Base-by-base conservation (phyloP, 345 rosid genomes). In the Toxicodendron radicans region DNA sequence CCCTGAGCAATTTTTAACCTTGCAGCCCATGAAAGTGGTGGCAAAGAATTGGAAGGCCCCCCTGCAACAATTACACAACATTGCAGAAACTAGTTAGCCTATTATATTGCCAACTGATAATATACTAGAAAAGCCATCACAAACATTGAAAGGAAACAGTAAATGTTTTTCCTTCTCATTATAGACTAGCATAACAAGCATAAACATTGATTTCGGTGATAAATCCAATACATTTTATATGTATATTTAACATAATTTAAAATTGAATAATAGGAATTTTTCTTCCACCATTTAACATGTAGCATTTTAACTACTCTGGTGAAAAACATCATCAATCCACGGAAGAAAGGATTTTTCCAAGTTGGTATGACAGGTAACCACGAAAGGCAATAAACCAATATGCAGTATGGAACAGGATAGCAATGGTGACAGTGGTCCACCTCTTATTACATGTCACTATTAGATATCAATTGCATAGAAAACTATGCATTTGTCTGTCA, bases 1-100 rank as follows among this genome's bases (percentile, higher is more conserved):
- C 98, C 99, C 83, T 93, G 99, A 35, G 95, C 92, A 58, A 95
- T 89, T 74, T 78, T 89, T 75, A 95, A 83, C 82, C 98, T 87
- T 16, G 84, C 87, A 23, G 92, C 76, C 98, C 99, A 95, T 10
- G 92, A 75, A 2, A 95, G 82, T 5, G 88, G 73, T 53, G 89
- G 76, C 71, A 77, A 73, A 67, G 84, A 68, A 76, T 73, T 85
- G 5, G 89, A 75, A 10, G 84, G 76, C 61, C 84, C 94, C 52
- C 89, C 97, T 90, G 85, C 79, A 78, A 73, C 45, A 68, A 33
- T 52, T 59, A 23, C 12, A 73, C 51, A 20, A 18, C 33, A 48
- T 21, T n/a, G 3, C 16, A 48, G 33, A 38, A 32, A 51, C 23
- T 30, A 49, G 12, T 72, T 32, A 61, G 9, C 20, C n/a, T 10